Base-by-base conservation (phyloP, 2,329 filamentous ascomycete genomes). In the Aspergillus pseudoviridinutans region DNA sequence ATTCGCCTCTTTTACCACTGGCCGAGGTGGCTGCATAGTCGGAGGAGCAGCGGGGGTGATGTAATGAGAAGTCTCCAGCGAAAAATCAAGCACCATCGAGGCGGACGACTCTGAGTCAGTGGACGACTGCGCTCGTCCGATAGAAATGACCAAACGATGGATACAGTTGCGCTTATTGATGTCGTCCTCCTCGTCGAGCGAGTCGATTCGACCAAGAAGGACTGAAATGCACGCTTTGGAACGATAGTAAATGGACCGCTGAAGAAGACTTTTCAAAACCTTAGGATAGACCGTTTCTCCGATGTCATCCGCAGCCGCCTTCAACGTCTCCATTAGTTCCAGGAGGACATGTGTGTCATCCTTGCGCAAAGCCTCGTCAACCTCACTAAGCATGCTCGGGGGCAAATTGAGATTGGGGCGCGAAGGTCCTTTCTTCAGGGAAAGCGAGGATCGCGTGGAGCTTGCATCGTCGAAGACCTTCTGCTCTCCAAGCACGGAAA, bases 101-200 rank as follows among this genome's bases (percentile, higher is more conserved):
- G 78, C 77, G 24, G 82, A 79, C 22, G 81, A 72, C 52, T 86
- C 83, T 3, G 76, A 75, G 50, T 78, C 76, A 38, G 80, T 79
- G 8, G 82, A 81, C 14, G 83, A 80, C 64, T 86, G 84, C 12
- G 88, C 86, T 51, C 93, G 87, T 20, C 93, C 92, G 65, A 97
- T 95, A 22, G 92, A 88, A 58, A 97, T 95, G 46, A 99, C 89
- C 2, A 97, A 80, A 8, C 94, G 87, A 72, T 99, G 94, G 51
- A 99, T 85, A 71, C 91, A 94, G 71, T 97, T 99, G 12, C 94
- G 88, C 66, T 89, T 87, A 75, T 97, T 96, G 70, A 99, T 91
- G 69, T 97, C 94, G 64, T 96, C 90, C 2, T 89, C 84, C 69
- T 96, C 92, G 51, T 96, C 87, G 2, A 97, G 81, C 1, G 84